These are phyloP conservation scores for Trametes cinnabarina DNA, from an alignment of 768 basidiomycete species.

Conservation along the genomic window DNA sequence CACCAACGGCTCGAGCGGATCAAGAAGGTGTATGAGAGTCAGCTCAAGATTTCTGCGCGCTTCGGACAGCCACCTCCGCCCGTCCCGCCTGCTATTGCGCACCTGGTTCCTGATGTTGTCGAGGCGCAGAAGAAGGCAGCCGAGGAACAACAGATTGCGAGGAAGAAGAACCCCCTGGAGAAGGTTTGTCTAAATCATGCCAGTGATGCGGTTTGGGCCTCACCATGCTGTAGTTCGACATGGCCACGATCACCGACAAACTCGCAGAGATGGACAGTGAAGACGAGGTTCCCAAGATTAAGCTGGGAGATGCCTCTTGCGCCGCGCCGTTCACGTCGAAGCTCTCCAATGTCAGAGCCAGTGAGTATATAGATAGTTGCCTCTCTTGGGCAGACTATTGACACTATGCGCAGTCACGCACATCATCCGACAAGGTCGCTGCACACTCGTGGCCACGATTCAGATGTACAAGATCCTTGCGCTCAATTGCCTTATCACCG, in stretches of 20 bases:
- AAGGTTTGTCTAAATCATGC: slow-evolving; percentile 48
- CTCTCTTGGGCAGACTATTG: background rate
- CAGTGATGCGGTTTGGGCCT: slow-evolving; percentile 20
- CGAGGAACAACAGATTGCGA: slow-evolving; percentile 58
- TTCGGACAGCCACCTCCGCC: slow-evolving; percentile 95
- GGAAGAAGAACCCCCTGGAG: slow-evolving; percentile 86
- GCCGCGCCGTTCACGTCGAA: slow-evolving; percentile 99
- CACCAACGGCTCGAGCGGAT: slow-evolving; percentile 85
- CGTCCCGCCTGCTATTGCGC: slow-evolving; percentile 84
- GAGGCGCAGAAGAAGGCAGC: slow-evolving; percentile 82
- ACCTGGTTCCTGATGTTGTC: slow-evolving; percentile 86
- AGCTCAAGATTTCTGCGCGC: slow-evolving; percentile 82
- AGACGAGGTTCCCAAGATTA: slow-evolving; percentile 95
- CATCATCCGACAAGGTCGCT: slow-evolving; percentile 97
- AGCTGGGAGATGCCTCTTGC: slow-evolving; percentile 98
- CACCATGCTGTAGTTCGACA: slow-evolving; percentile 56
- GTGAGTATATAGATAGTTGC: slow-evolving; percentile 46
- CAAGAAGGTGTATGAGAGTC: slow-evolving; percentile 97
- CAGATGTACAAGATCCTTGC: slow-evolving; percentile 99
- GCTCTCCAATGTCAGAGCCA: slow-evolving; percentile 93
- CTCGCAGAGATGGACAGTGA: slow-evolving; percentile 94
- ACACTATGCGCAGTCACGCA: slow-evolving; percentile 69
- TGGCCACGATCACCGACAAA: slow-evolving; percentile 75
- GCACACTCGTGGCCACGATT: slow-evolving; percentile 96
- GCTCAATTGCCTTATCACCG: slow-evolving; percentile 95